These are phyloP conservation scores for Fusarium sp. DNA, from an alignment of 2,329 filamentous ascomycete species.

Conservation along the genomic window DNA sequence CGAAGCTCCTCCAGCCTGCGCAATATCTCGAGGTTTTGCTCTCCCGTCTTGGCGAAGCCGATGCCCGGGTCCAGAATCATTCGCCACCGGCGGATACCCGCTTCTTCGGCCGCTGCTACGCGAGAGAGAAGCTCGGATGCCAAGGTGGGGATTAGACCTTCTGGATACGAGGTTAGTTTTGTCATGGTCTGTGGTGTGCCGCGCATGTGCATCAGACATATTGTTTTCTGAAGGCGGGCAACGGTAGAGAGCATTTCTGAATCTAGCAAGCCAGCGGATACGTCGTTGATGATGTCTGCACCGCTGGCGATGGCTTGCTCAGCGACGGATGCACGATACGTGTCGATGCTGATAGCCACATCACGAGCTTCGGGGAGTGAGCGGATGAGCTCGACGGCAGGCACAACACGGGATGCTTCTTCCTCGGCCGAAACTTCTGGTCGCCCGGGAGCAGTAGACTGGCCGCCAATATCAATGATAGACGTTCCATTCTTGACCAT, in stretches of 20 bases:
- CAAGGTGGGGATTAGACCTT: conserved; percentile 73
- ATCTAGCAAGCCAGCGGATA: conserved; percentile 85
- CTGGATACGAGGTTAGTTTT: conserved; percentile 73
- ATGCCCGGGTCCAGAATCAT: conserved; percentile 95
- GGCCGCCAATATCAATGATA: conserved; percentile 92
- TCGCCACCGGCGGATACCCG: conserved; percentile 90
- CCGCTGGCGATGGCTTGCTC: conserved; percentile 79
- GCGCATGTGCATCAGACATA: conserved; percentile 93
- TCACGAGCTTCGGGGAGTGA: conserved; percentile 69
- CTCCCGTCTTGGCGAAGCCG: conserved; percentile 87
- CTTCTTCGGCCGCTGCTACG: conserved; percentile 78
- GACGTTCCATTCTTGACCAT: conserved; percentile 78
- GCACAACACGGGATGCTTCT: conserved; percentile 81
- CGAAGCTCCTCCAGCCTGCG: conserved; percentile 73
- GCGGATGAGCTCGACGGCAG: conserved; percentile 80
- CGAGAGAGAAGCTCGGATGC: conserved; percentile 75
- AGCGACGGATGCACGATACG: conserved; percentile 88
- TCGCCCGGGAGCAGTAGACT: conserved; percentile 86
- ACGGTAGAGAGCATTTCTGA: conserved; percentile 83
- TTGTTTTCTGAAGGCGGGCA: conserved; percentile 79
- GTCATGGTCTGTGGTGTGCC: conserved; percentile 87
- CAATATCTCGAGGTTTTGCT: conserved; percentile 85
- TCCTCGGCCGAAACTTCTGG: conserved; percentile 75
- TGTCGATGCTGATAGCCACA: conserved; percentile 88
- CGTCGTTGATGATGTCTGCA: conserved; percentile 94